Evolutionary conservation across 1,139 yeast species (phyloP).

Genomic region (Hansenula sp.): DNA sequence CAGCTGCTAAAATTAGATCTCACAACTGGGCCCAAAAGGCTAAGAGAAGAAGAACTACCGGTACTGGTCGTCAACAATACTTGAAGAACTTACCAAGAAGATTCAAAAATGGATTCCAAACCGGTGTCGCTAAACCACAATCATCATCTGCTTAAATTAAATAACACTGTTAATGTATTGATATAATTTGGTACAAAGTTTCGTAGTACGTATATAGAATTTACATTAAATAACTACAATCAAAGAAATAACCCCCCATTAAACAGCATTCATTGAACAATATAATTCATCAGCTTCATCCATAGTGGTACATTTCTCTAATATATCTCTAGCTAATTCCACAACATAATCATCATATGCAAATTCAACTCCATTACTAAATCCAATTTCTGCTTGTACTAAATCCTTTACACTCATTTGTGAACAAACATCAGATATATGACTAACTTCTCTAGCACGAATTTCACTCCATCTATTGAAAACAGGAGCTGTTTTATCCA

Average conservation of each 20-base stretch:
- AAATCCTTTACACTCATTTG: constrained; percentile 2
- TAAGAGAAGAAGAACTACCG: constrained; percentile 99
- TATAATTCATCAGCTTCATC: constrained; percentile 79
- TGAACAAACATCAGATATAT: constrained; percentile 19
- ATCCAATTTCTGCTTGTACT: constrained; percentile 13
- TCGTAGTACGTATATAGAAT: too few relatives aligned
- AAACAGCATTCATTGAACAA: constrained; percentile 48
- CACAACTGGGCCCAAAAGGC: constrained; percentile 99
- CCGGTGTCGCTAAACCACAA: constrained; percentile 69
- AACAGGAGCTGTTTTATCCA: constrained; percentile 24
- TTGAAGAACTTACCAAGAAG: constrained; percentile 95
- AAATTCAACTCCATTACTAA: constrained; percentile 54
- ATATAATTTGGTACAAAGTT: too few relatives aligned
- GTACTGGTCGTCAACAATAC: constrained; percentile 99
- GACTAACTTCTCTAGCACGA: constrained; percentile 37
- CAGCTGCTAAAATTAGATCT: constrained; percentile 98
- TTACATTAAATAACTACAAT: too few relatives aligned
- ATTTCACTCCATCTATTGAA: constrained; percentile 41
- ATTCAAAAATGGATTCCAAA: constrained; percentile 98
- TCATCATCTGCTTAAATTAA: constrained; percentile 31
- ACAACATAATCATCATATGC: constrained; percentile 61
- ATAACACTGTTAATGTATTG: too few relatives aligned
- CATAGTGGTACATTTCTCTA: constrained; percentile 65
- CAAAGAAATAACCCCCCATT: too few relatives aligned
- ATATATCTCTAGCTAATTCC: constrained; percentile 65